These are phyloP conservation scores for Paecilomyces variotii DNA, from an alignment of 2,329 filamentous ascomycete genomes.

Conservation along the genomic window DNA sequence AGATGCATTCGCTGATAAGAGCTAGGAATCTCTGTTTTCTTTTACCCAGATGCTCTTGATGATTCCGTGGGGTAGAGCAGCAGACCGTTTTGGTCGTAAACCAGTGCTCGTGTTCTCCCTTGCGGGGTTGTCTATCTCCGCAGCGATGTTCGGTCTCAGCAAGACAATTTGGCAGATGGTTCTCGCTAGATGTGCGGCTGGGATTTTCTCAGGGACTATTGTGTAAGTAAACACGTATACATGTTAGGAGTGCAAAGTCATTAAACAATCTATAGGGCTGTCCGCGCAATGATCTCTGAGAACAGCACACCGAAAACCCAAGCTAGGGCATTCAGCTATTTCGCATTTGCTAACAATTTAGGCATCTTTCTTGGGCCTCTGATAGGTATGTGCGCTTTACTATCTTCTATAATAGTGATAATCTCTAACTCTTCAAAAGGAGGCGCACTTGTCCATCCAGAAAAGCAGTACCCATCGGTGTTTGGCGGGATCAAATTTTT, in stretches of 20 bases:
- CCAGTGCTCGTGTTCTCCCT: constrained; percentile 63
- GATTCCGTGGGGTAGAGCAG: constrained; percentile 62
- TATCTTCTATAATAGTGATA: neutral
- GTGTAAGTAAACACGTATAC: constrained; percentile 33
- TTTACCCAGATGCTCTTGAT: constrained; percentile 70
- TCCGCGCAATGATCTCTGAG: constrained; percentile 71
- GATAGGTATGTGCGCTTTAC: constrained; percentile 33
- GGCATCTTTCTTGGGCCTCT: constrained; percentile 67
- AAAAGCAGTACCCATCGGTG: constrained; percentile 50
- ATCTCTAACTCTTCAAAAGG: constrained; percentile 35
- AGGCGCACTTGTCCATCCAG: constrained; percentile 61
- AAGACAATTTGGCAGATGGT: constrained; percentile 66
- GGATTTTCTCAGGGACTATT: constrained; percentile 65
- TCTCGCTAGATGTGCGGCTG: constrained; percentile 60
- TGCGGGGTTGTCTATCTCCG: constrained; percentile 53
- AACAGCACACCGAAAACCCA: constrained; percentile 62
- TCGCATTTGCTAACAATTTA: constrained; percentile 66
- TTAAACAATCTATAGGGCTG: constrained; percentile 36
- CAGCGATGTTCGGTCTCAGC: constrained; percentile 61
- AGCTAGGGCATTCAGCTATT: constrained; percentile 66
- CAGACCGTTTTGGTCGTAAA: constrained; percentile 63
- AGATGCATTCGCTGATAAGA: neutral
- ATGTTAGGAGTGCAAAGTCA: neutral
- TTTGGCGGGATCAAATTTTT: constrained; percentile 55
- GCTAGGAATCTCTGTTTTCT: constrained; percentile 57